phyloP scores from a whole-genome alignment of 768 basidiomycete genomes.

The Lactarius tabidus region DNA sequence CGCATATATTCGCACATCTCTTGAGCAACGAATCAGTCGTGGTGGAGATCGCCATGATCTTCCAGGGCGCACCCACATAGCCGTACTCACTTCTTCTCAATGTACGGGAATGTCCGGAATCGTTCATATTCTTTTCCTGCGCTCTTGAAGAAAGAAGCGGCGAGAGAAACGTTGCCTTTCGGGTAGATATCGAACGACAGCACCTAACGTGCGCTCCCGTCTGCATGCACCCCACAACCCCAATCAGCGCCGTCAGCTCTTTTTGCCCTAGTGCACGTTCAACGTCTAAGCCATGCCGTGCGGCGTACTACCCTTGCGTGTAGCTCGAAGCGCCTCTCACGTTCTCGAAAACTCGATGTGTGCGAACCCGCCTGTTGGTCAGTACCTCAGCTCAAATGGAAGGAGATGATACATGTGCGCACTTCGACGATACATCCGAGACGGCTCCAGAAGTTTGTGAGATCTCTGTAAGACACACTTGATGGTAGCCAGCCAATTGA shows the following conservation, averaged over 20 bases:
- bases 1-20: conserved; percentile 75
- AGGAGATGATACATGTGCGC: conserved; percentile 13
- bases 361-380: conserved; percentile 8
- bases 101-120: conserved; percentile 96
- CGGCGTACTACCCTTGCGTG: conserved; percentile 10
- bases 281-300: conserved; percentile 37
- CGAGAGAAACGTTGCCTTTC: conserved; percentile 89
- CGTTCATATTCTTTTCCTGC: conserved; percentile 66
- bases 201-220: conserved; percentile 68
- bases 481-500: conserved; percentile 10
- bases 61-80: conserved; percentile 79
- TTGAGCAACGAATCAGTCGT: conserved; percentile 72
- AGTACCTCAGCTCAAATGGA: not conserved
- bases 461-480: not conserved
- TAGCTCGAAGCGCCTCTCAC: conserved; percentile 9
- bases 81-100: conserved; percentile 94
- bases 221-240: conserved; percentile 56
- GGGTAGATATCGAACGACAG: conserved; percentile 95
- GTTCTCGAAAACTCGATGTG: conserved; percentile 21
- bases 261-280: conserved; percentile 44
- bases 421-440: conserved; percentile 21
- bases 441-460: conserved; percentile 19
- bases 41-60: conserved; percentile 79
- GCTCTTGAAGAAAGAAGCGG: conserved; percentile 84
- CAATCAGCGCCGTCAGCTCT: conserved; percentile 58